Percentiles rank a stretch among this genome's conserved stretches.
These are phyloP conservation scores for Chrysoporthe deuterocubensis DNA, from an alignment of 2,329 filamentous ascomycete genomes.

Conservation along the genomic window DNA sequence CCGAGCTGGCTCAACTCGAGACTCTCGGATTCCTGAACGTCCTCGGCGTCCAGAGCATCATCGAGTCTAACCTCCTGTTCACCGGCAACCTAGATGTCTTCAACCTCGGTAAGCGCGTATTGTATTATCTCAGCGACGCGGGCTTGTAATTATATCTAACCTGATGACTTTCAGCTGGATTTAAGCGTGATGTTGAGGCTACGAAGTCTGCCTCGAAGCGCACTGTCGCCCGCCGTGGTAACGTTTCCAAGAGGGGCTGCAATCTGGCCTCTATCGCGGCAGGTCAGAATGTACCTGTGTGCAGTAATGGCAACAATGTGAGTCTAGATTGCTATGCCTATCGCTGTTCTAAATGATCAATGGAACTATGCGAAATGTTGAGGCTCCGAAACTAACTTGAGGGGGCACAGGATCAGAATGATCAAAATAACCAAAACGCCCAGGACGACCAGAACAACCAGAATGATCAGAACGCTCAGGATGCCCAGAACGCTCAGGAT, in stretches of 20 bases:
- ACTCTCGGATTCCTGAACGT: conserved; percentile 36
- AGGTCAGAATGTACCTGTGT: conserved; percentile 18
- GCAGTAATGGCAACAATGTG: neutral
- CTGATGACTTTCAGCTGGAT: conserved; percentile 30
- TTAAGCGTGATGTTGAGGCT: conserved; percentile 38
- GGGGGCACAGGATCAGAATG: neutral
- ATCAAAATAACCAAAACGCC: neutral
- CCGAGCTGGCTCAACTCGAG: conserved; percentile 39
- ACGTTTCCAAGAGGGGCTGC: conserved; percentile 35
- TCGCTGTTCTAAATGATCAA: neutral
- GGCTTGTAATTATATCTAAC: conserved; percentile 20
- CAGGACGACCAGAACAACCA: neutral
- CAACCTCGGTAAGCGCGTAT: conserved; percentile 29
- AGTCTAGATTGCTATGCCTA: neutral
- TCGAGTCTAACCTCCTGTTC: conserved; percentile 34
- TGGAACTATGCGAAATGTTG: neutral
- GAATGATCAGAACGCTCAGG: neutral
- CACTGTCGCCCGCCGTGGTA: conserved; percentile 33
- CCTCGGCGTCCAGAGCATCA: conserved; percentile 36
- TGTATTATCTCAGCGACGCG: neutral
- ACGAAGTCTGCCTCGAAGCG: conserved; percentile 35
- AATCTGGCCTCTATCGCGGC: neutral
- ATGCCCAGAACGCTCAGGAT: neutral
- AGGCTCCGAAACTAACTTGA: no score
- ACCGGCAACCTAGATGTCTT: conserved; percentile 29